Percentiles rank a stretch among this genome's conserved stretches.
These are phyloP conservation scores for Amauroascus verrucosus DNA, from an alignment of 2,329 filamentous ascomycete genomes.

Conservation along the genomic window DNA sequence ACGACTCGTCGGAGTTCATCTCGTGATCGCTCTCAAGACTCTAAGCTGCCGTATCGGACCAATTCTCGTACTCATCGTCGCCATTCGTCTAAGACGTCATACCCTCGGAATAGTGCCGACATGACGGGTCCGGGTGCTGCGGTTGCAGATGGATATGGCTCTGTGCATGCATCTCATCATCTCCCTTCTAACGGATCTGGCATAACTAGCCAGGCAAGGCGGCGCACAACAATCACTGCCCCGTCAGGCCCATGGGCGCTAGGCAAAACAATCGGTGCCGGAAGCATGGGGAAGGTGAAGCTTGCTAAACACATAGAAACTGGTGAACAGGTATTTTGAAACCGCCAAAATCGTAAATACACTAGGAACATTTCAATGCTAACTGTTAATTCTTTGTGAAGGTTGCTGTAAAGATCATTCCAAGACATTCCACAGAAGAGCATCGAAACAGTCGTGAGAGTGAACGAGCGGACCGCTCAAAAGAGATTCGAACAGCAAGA, in stretches of 20 bases:
- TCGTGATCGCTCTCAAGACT: slow-evolving; percentile 45
- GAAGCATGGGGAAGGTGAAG: slow-evolving; percentile 99
- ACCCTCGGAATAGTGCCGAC: slow-evolving; percentile 36
- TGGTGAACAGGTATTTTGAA: slow-evolving; percentile 65
- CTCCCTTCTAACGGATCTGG: slow-evolving; percentile 21
- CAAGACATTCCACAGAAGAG: slow-evolving; percentile 79
- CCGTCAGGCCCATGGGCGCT: slow-evolving; percentile 88
- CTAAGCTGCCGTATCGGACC: slow-evolving; percentile 40
- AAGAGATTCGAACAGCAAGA: slow-evolving; percentile 87
- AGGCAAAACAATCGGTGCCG: slow-evolving; percentile 92
- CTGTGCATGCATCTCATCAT: slow-evolving; percentile 41
- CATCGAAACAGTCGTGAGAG: slow-evolving; percentile 61
- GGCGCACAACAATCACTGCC: slow-evolving; percentile 75
- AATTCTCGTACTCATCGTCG: slow-evolving; percentile 42
- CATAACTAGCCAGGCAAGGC: slow-evolving; percentile 36
- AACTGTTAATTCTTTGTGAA: slow-evolving; percentile 28
- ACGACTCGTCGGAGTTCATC: slow-evolving; percentile 54
- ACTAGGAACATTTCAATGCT: not conserved
- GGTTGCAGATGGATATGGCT: slow-evolving; percentile 45
- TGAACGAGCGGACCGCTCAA: slow-evolving; percentile 87
- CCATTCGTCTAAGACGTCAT: slow-evolving; percentile 32
- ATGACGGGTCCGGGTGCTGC: slow-evolving; percentile 41
- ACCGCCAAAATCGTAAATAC: not conserved
- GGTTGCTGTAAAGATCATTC: slow-evolving; percentile 97
- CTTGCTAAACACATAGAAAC: slow-evolving; percentile 82